These are phyloP conservation scores for Colletotrichum lini DNA, from an alignment of 2,329 filamentous ascomycete species.

Conservation along the genomic window DNA sequence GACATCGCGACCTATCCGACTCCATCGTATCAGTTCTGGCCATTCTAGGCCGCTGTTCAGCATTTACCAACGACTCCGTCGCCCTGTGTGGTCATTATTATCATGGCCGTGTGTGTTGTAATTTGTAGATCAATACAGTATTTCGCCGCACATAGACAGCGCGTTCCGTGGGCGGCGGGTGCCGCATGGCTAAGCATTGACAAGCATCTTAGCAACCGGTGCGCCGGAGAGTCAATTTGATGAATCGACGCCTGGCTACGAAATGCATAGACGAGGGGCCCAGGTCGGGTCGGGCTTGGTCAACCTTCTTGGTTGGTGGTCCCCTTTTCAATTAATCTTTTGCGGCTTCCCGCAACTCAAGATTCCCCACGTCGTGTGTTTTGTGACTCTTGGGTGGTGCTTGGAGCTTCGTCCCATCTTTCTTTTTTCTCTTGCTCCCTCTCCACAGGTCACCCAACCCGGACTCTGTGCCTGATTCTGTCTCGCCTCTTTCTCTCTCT, in stretches of 20 bases:
- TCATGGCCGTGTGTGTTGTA: no score
- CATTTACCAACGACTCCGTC: neutral
- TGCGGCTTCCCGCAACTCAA: conserved; percentile 10
- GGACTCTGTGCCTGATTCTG: conserved; percentile 14
- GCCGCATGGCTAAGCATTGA: conserved; percentile 19
- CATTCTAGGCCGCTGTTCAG: conserved; percentile 1
- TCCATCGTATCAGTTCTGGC: conserved; percentile 39
- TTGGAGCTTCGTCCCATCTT: conserved; percentile 29
- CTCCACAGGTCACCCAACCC: conserved; percentile 5
- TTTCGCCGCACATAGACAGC: neutral
- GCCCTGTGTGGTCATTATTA: neutral
- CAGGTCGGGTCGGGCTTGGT: conserved; percentile 1
- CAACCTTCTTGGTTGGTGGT: conserved; percentile 4
- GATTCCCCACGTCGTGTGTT: conserved; percentile 2
- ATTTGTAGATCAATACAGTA: neutral
- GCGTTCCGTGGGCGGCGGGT: conserved; percentile 2
- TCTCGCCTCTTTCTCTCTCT: neutral
- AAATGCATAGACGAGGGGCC: neutral
- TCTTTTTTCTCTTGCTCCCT: conserved; percentile 25
- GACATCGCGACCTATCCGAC: neutral
- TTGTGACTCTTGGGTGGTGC: conserved; percentile 1
- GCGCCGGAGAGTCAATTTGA: conserved; percentile 16
- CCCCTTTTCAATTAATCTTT: conserved; percentile 23
- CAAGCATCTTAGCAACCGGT: conserved; percentile 17
- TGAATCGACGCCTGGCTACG: conserved; percentile 17